Conservation (phyloP, 805 yeast genomes). For the fission yeast (Schizosaccharomyces pombe) region DNA sequence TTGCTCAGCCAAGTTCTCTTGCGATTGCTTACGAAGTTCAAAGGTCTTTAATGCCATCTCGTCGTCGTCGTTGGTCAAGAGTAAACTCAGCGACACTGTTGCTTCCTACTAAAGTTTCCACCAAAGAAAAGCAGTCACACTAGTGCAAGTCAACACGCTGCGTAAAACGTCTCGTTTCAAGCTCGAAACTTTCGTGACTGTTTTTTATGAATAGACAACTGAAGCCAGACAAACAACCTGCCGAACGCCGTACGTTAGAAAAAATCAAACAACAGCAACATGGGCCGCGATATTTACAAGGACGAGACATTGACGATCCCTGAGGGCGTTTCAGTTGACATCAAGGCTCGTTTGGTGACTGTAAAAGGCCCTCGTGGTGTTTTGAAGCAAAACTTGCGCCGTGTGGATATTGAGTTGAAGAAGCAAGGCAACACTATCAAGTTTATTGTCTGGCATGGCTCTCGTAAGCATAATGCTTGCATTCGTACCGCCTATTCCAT, state of each 20-base stretch:
- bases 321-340: conserved; percentile 45
- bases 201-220: neutral
- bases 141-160: too few relatives aligned
- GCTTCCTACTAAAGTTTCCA: too few relatives aligned
- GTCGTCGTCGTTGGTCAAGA: conserved; percentile 4
- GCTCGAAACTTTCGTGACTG: neutral
- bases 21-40: conserved; percentile 92
- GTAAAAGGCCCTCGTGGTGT: conserved; percentile 97
- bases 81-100: too few relatives aligned
- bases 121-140: conserved; percentile 2
- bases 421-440: conserved; percentile 54
- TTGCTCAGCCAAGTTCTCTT: conserved; percentile 86
- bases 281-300: conserved; percentile 5
- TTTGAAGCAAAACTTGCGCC: conserved; percentile 71
- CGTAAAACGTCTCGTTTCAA: too few relatives aligned
- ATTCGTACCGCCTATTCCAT: conserved; percentile 95
- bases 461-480: conserved; percentile 99
- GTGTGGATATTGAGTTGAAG: conserved; percentile 76
- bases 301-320: conserved; percentile 5
- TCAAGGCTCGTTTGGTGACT: conserved; percentile 72
- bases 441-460: conserved; percentile 92
- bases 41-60: conserved; percentile 40
- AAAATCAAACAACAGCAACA: neutral
- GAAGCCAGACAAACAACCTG: neutral
- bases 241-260: neutral